A percentile compares a stretch with the other conserved stretches of the same genome.
Conservation (phyloP, 2,329 filamentous ascomycete genomes). For the Cordyceps tenuipes region DNA sequence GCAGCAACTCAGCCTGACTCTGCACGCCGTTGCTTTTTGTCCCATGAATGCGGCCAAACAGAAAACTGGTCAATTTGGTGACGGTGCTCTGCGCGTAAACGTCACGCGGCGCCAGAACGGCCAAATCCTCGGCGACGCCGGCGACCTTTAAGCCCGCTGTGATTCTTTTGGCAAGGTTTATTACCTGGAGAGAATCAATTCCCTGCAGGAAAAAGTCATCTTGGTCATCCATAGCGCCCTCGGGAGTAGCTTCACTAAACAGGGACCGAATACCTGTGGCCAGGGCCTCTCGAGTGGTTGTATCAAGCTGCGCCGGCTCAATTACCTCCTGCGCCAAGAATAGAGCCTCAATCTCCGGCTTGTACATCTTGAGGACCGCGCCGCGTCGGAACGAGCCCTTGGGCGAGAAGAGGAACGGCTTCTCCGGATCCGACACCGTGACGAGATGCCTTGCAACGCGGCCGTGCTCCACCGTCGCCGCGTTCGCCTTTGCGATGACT, state of each 20-base stretch:
- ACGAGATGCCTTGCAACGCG: conserved; percentile 34
- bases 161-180: conserved; percentile 17
- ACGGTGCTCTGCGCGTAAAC: conserved; percentile 25
- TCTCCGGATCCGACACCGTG: conserved; percentile 28
- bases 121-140: conserved; percentile 13
- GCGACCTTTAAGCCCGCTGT: conserved; percentile 15
- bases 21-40: background rate
- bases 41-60: conserved; percentile 12
- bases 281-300: conserved; percentile 17
- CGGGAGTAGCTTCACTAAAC: conserved; percentile 14
- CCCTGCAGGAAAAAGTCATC: conserved; percentile 31
- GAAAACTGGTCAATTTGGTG: conserved; percentile 17
- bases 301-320: conserved; percentile 15
- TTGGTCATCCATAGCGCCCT: conserved; percentile 16
- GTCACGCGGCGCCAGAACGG: conserved; percentile 16
- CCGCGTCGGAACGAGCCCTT: conserved; percentile 40
- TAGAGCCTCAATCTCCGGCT: conserved; percentile 33
- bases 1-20: conserved; percentile 13
- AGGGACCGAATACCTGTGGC: conserved; percentile 19
- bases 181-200: conserved; percentile 32
- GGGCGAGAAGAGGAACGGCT: conserved; percentile 34
- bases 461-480: conserved; percentile 36
- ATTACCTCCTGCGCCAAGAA: conserved; percentile 25
- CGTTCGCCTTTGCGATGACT: conserved; percentile 33
- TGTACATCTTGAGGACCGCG: conserved; percentile 31